Base-by-base conservation (phyloP, 805 yeast genomes). In the Candida lessepsii region DNA sequence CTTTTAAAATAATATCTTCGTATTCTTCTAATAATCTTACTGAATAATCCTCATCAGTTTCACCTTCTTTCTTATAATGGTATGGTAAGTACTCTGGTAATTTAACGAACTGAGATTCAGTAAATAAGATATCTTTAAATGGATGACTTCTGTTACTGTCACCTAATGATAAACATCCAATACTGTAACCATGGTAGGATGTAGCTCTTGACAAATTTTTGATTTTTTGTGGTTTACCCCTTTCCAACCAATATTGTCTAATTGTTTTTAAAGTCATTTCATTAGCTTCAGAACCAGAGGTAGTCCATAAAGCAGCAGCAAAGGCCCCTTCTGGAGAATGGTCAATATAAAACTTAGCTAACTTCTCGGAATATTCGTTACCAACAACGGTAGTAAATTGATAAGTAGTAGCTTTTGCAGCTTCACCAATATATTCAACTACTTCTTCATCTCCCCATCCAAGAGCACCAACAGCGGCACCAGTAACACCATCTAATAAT, bases 271-370 rank as follows among this genome's bases (percentile, higher is more conserved):
- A 35, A 9, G 60, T 57, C 44, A 54, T 52, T 37, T 60, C 63
- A 38, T 57, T 60, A 13, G 61, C 49, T 41, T 60, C 65, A 19
- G 61, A 55, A 9, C 65, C 65, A 4, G 62, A 60, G 11, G 54
- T 46, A n/a, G 54, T 66, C 57, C 67, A 69, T 23, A 67, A 55
- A 4, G 73, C 75, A 36, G 66, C 54, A 31, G 60, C 63, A 50
- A 71, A 71, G 6, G 71, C 65, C 11, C 67, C 70, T n/a, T 49
- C 47, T 37, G 74, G 73, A n/a, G 75, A 69, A 41, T 62, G 57
- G 8, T 64, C 68, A 42, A 51, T 35, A 37, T 54, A 51, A 37
- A 54, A 60, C 29, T 57, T 44, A n/a, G 57, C 59, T 40, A 59
- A 53, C 13, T 43, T 49, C 40, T 59, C 58, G 28, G 60, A 50